Conservation (phyloP, 345 rosid genomes). For the Gossypium herbaceum region DNA sequence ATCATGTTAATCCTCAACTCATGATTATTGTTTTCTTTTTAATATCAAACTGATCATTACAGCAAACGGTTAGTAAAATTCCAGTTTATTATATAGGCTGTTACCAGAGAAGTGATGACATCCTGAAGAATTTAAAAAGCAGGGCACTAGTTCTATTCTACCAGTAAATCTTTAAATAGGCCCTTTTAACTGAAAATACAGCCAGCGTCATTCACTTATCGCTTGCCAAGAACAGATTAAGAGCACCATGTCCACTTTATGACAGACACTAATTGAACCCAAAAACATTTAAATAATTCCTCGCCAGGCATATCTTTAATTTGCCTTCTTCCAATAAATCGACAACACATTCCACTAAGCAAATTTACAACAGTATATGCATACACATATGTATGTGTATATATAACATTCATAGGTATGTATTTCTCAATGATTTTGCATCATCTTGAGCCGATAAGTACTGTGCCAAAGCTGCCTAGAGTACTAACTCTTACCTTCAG, state of each 20-base stretch:
- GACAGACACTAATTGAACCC: background rate
- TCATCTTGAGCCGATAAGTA: background rate
- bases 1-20: background rate
- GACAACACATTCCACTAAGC: background rate
- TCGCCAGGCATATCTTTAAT: background rate
- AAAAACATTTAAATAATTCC: background rate
- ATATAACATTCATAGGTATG: background rate
- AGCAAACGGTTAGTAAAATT: background rate
- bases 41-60: background rate
- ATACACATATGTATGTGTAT: too few relatives aligned
- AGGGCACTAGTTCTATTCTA: background rate
- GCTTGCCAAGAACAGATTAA: background rate
- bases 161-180: background rate
- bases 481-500: background rate
- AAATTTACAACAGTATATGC: background rate
- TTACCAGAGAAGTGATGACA: background rate
- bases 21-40: background rate
- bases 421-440: slow-evolving; percentile 9
- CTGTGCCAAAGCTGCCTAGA: slow-evolving; percentile 3
- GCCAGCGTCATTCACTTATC: background rate
- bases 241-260: background rate
- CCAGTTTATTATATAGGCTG: background rate
- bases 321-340: background rate
- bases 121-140: background rate
- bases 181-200: background rate